Conservation (phyloP, 2,329 filamentous ascomycete genomes). For the Boeremia lycopersici region DNA sequence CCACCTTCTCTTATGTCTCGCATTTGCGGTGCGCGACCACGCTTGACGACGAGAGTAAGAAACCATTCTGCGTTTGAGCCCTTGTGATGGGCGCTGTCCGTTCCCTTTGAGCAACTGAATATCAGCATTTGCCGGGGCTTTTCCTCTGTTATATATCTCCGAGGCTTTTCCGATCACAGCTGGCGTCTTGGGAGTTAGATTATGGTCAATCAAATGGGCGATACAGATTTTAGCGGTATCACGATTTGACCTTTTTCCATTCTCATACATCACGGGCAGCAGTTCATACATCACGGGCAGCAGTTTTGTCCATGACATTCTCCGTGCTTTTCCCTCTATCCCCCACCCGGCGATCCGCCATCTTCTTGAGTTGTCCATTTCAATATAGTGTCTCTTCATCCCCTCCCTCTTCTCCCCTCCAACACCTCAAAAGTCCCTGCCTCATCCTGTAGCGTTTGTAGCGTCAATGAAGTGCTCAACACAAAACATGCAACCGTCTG, state of each 20-base stretch:
- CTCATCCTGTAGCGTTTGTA: conserved; percentile 9
- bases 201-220: conserved; percentile 23
- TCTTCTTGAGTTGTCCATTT: not conserved
- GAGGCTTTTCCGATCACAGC: conserved; percentile 14
- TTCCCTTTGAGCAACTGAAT: conserved; percentile 12
- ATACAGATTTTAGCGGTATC: conserved; percentile 17
- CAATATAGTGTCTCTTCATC: not conserved
- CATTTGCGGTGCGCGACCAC: conserved; percentile 29
- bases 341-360: not conserved
- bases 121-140: conserved; percentile 12
- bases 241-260: conserved; percentile 14
- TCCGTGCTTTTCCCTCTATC: conserved; percentile 6
- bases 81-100: conserved; percentile 15
- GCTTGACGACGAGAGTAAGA: conserved; percentile 40
- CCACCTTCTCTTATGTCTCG: conserved; percentile 25
- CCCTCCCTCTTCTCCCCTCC: not conserved
- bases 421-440: conserved; percentile 6
- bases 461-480: conserved; percentile 5
- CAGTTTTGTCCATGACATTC: conserved; percentile 20
- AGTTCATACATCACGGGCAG: conserved; percentile 15
- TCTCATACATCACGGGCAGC: conserved; percentile 12
- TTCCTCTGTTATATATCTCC: conserved; percentile 33
- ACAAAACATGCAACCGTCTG: not conserved
- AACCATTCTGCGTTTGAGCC: conserved; percentile 26
- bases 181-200: conserved; percentile 22